Conservation (phyloP, 306 rosid species). For the Fragaria iinumae region DNA sequence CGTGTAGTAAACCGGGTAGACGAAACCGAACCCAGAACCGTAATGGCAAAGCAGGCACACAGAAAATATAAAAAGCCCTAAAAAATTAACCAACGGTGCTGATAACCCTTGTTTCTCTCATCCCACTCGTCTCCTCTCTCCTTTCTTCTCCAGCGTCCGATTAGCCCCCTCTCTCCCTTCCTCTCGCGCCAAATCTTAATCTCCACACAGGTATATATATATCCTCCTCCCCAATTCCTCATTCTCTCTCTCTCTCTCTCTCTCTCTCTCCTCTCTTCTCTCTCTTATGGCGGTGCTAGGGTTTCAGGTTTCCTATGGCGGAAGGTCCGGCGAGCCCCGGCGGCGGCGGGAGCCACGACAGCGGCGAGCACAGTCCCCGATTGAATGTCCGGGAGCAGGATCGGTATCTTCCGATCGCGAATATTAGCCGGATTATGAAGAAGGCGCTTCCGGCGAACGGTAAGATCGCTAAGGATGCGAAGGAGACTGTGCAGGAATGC, state of each 20-base stretch:
- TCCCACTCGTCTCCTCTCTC: conserved; percentile 78
- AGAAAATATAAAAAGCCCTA: background rate
- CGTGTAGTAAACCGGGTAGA: conserved; percentile 20
- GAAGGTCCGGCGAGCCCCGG: conserved; percentile 86
- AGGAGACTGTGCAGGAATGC: conserved; percentile 95
- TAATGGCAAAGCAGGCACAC: background rate
- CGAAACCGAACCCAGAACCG: conserved; percentile 1
- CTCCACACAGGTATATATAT: conserved; percentile 32
- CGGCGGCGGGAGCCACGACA: conserved; percentile 84
- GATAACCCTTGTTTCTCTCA: conserved; percentile 60
- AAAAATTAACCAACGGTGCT: conserved; percentile 74
- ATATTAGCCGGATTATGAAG: conserved; percentile 96
- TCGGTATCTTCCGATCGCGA: conserved; percentile 88
- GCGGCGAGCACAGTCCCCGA: conserved; percentile 94
- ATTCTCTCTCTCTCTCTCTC: background rate
- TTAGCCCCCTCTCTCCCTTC: conserved; percentile 34
- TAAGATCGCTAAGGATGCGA: conserved; percentile 91
- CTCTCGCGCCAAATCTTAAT: conserved; percentile 81
- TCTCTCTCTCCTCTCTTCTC: background rate
- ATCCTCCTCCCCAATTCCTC: background rate
- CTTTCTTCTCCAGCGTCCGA: conserved; percentile 99
- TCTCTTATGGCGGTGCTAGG: conserved; percentile 29
- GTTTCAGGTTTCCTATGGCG: conserved; percentile 70
- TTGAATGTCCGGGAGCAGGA: conserved; percentile 88
- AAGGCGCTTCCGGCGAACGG: conserved; percentile 94